A percentile compares a stretch with the other conserved stretches of the same genome.
phyloP scores from a whole-genome alignment of 1,284 basidiomycete genomes.

The Xerocomus nothofagi region DNA sequence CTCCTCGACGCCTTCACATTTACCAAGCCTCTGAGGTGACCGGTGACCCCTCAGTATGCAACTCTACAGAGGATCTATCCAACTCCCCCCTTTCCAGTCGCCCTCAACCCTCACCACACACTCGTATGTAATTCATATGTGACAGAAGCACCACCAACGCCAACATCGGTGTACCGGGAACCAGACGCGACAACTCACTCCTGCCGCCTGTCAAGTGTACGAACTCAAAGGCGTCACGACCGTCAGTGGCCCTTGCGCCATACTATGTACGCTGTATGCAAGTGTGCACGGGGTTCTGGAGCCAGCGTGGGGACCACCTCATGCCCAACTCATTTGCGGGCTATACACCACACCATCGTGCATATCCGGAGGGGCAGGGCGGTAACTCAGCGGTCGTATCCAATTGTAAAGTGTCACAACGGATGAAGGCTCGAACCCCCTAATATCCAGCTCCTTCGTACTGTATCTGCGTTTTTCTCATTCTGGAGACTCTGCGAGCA shows the following conservation, averaged over 20 bases:
- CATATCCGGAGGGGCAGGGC: conserved; percentile 59
- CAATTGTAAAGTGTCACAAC: no score
- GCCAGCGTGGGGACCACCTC: conserved; percentile 66
- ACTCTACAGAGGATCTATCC: conserved; percentile 55
- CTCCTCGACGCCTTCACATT: conserved; percentile 18
- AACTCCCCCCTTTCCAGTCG: conserved; percentile 37
- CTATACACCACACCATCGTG: conserved; percentile 53
- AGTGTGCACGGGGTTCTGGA: conserved; percentile 63
- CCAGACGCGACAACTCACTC: conserved; percentile 29
- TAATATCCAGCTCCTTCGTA: no score
- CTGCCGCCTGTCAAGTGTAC: conserved; percentile 32
- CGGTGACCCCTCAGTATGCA: conserved; percentile 31
- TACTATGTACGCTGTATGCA: conserved; percentile 30
- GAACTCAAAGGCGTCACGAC: conserved; percentile 25
- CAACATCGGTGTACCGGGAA: neutral
- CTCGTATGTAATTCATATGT: conserved; percentile 15
- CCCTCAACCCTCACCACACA: conserved; percentile 20
- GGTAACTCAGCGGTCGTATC: no score
- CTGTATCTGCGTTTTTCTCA: no score
- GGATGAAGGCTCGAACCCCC: no score
- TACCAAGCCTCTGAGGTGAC: conserved; percentile 26
- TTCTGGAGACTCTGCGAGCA: no score
- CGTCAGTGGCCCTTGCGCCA: conserved; percentile 31
- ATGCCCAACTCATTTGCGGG: conserved; percentile 54
- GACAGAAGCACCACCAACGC: no score